Evolutionary conservation across 345 rosid genomes (phyloP), one percentile per base, ranked within the genome.

Genomic region (Hibiscus mutabilis): DNA sequence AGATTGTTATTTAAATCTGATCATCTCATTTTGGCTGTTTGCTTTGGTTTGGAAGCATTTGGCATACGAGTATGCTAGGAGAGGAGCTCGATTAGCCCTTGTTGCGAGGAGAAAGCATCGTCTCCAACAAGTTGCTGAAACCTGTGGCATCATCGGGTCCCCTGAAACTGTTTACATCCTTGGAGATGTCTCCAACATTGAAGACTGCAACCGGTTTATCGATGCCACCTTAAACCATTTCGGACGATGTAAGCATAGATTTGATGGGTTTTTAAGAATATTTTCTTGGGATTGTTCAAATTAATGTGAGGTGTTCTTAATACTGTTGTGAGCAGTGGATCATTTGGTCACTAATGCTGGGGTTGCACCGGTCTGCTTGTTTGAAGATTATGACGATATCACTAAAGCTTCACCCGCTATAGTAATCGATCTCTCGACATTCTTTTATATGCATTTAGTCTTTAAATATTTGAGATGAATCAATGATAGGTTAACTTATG

Each of bases 301-400:
- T n/a, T 49, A 15, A 49, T 15, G 2, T 1, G 7, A 2, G 24
- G 60, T 55, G 25, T 37, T 37, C 7, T 37, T 37, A 37, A 37
- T 37, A 55, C 1, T 10, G 60, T 55, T 21, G 60, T 2, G 25
- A 60, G 37, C 84, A 86, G 88, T 86, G 89, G 92, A 89, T 71
- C 96, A 89, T 77, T 78, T 86, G 64, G 95, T 87, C 72, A 76
- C 83, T 35, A 82, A 80, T 69, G 88, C 93, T 10, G 93, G 96
- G 51, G 79, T 88, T 73, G 69, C 62, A 70, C 77, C 89, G 2
- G 35, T 82, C 44, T 77, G 76, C 81, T 58, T 84, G 78, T 80
- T 91, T 15, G 91, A 86, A 77, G 87, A 85, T n/a, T 76, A 74
- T 22, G 76, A 68, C 0, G 85, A 89, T 64, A 37, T 88, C 70